phyloP scores from a whole-genome alignment of 176 grass and related monocot genomes.

The Eragrostis nindensis region DNA sequence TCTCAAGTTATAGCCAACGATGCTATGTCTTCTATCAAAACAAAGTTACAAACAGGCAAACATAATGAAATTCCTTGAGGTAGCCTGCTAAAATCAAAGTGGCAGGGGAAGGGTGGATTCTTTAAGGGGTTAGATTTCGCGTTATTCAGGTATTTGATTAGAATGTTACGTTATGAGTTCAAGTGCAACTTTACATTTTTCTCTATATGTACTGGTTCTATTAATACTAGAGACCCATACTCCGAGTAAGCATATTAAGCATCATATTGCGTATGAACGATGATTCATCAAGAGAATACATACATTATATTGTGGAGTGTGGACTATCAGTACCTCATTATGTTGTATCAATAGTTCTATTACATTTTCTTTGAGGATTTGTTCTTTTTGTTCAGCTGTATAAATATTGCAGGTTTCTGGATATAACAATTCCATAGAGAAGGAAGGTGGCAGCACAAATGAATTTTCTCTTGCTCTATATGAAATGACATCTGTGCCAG shows the following conservation, averaged over 20 bases:
- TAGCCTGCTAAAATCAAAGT: background rate
- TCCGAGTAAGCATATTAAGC: background rate
- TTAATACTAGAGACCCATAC: background rate
- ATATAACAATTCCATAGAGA: constrained; percentile 43
- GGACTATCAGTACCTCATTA: no score
- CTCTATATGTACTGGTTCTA: background rate
- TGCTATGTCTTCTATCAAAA: background rate
- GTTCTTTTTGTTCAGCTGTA: constrained; percentile 27
- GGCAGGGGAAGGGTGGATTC: background rate
- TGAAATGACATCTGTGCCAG: constrained; percentile 74
- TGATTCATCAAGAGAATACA: background rate
- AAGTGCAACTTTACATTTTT: background rate
- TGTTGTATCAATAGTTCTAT: no score
- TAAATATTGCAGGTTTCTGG: constrained; percentile 54
- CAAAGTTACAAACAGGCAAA: background rate
- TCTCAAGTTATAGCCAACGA: background rate
- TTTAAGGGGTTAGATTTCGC: background rate
- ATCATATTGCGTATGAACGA: constrained; percentile 8
- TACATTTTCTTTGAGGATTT: background rate
- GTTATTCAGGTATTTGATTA: background rate
- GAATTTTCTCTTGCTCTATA: constrained; percentile 76
- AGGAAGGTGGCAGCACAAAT: constrained; percentile 43
- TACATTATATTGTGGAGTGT: background rate
- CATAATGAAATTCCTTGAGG: background rate
- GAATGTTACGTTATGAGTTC: background rate